Evolutionary conservation across 805 yeast genomes (phyloP).

Genomic region (Candida piceae): DNA sequence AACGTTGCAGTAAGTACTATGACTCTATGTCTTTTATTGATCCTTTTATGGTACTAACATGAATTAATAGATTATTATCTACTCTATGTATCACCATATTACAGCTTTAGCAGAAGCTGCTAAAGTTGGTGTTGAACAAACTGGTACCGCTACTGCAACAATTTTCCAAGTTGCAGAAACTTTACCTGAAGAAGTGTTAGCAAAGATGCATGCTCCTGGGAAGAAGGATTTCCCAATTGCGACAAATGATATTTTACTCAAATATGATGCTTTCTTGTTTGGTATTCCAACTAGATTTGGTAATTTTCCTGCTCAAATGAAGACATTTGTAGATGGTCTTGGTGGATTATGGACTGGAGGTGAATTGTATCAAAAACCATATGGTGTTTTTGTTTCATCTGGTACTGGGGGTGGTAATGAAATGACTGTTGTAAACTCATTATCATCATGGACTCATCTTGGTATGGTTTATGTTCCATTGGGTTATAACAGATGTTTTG

Average conservation of each 20-base stretch:
- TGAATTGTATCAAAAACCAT: conserved; percentile 67
- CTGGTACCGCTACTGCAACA: conserved; percentile 59
- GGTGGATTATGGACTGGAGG: conserved; percentile 80
- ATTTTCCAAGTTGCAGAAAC: conserved; percentile 79
- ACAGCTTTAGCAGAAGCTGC: conserved; percentile 63
- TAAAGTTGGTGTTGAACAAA: conserved; percentile 61
- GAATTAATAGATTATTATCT: conserved; percentile 38
- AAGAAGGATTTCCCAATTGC: conserved; percentile 34
- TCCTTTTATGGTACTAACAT: background rate
- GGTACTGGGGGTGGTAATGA: conserved; percentile 89
- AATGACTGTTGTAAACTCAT: conserved; percentile 56
- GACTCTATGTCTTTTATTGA: background rate
- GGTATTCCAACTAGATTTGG: conserved; percentile 90
- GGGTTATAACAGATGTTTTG: conserved; percentile 60
- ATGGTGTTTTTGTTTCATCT: conserved; percentile 69
- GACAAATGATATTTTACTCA: conserved; percentile 29
- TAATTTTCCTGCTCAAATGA: conserved; percentile 73
- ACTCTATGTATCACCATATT: conserved; percentile 79
- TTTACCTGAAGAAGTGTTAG: conserved; percentile 51
- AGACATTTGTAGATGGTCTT: conserved; percentile 71
- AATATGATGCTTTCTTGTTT: conserved; percentile 77
- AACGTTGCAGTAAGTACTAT: no score
- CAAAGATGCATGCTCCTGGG: conserved; percentile 57
- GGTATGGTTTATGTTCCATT: conserved; percentile 79
- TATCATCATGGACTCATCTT: conserved; percentile 70